Base-by-base conservation (phyloP, 2,329 filamentous ascomycete species). In the Pseudomassariella vexata region DNA sequence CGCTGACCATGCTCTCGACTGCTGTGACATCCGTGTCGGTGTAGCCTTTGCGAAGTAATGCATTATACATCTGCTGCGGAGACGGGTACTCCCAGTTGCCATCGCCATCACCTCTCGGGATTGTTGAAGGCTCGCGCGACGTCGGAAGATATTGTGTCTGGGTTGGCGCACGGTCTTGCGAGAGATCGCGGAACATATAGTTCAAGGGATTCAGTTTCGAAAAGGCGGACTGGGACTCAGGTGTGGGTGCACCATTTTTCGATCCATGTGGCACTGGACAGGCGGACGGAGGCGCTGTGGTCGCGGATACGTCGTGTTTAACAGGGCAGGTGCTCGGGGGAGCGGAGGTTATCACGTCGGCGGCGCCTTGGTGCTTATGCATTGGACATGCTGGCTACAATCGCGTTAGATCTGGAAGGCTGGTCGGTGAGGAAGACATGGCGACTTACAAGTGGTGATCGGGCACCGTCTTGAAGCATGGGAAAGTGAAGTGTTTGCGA, bases 61-160 rank as follows among this genome's bases (percentile, higher is more conserved):
- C 92, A 53, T 98, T 96, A 70, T 96, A 98, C 92, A 98, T 98
- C 62, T 98, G 92, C 65, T 98, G 92, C 1, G 92, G 90, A 0
- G 88, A 95, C 0, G 92, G 92, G 55, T 98, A 98, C 60, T 96
- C 92, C 92, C 92, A 98, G 50, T 85, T 94, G 28, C 79, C 76
- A 32, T 80, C 72, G 28, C 77, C 73, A 38, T 83, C 79, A 49
- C 85, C 86, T 46, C 84, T 84, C n/a, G 92, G 92, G 47, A 98
- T 98, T 1, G 89, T 88, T 1, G 86, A 94, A 19, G 74, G 65
- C 59, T 95, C 88, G 46, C 92, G 84, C 6, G 79, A 74, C 2
- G 89, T 83, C 1, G 89, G 85, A 1, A 98, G 76, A 16, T 71
- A 66, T 17, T 84, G 62, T 4, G 75, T 73, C 60, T 98, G 92